These are phyloP conservation scores for Fusarium sp. DNA, from an alignment of 2,329 filamentous ascomycete species.

Conservation along the genomic window DNA sequence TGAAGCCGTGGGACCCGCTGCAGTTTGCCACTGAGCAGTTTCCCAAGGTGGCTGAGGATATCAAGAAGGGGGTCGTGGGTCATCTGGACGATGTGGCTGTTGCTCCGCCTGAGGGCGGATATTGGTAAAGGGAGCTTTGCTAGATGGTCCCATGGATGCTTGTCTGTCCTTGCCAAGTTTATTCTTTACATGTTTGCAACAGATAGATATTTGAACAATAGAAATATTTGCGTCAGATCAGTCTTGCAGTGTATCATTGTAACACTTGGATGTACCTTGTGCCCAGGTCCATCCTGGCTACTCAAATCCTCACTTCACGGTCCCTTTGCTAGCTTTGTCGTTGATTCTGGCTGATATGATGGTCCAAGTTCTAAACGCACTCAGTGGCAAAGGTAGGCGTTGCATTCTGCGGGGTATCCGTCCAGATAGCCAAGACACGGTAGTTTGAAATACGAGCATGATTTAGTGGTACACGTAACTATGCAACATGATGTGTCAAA, in stretches of 20 bases:
- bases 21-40: conserved; percentile 11
- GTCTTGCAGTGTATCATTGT: neutral
- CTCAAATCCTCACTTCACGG: neutral
- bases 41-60: conserved; percentile 11
- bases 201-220: neutral
- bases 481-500: neutral
- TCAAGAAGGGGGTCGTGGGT: conserved; percentile 12
- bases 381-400: neutral
- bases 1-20: conserved; percentile 20
- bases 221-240: neutral
- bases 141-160: neutral
- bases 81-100: conserved; percentile 10
- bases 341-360: neutral
- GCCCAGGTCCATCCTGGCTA: neutral
- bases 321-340: neutral
- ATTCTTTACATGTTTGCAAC: neutral
- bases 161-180: neutral
- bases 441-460: neutral
- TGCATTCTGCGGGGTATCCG: neutral
- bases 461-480: neutral
- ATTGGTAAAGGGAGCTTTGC: neutral
- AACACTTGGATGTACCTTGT: neutral
- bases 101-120: conserved; percentile 6
- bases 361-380: neutral
- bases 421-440: neutral